Percentiles rank a stretch among this genome's conserved stretches.
phyloP scores from a whole-genome alignment of 148 eudicot species.

The Fagopyrum tataricum region DNA sequence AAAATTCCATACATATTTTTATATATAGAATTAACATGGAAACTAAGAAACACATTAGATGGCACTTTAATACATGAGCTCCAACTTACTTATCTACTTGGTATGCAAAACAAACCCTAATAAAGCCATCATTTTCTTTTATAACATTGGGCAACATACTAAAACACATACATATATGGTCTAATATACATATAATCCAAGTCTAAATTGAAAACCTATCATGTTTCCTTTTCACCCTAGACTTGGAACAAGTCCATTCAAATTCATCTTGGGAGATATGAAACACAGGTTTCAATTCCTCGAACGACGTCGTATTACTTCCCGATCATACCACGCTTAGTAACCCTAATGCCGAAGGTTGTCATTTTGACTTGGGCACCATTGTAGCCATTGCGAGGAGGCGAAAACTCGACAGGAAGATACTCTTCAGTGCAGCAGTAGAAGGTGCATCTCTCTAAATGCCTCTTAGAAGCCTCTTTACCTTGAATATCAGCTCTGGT shows the following conservation, averaged over 20 bases:
- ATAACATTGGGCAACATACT: too few species aligned
- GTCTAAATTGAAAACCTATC: background rate
- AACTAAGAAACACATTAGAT: too few species aligned
- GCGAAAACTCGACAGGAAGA: background rate
- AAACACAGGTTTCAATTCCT: background rate
- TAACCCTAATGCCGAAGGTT: background rate
- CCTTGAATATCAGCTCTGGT: conserved; percentile 1
- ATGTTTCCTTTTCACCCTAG: conserved; percentile 12
- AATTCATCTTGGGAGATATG: conserved; percentile 7
- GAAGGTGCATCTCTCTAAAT: background rate
- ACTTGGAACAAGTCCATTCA: background rate
- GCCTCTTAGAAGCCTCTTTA: conserved; percentile 2
- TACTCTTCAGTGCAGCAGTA: background rate
- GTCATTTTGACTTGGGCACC: background rate
- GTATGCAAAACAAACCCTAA: too few species aligned
- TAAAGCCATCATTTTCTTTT: too few species aligned
- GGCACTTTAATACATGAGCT: too few species aligned
- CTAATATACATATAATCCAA: background rate
- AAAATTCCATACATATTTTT: too few species aligned
- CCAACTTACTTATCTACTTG: too few species aligned
- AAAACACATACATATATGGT: too few species aligned
- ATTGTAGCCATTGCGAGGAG: conserved; percentile 1
- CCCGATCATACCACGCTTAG: background rate
- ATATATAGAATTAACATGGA: too few species aligned
- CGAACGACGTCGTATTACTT: background rate